Conservation (phyloP, 2,329 filamentous ascomycete species). For the Nothophaeocryptopus gaeumannii region DNA sequence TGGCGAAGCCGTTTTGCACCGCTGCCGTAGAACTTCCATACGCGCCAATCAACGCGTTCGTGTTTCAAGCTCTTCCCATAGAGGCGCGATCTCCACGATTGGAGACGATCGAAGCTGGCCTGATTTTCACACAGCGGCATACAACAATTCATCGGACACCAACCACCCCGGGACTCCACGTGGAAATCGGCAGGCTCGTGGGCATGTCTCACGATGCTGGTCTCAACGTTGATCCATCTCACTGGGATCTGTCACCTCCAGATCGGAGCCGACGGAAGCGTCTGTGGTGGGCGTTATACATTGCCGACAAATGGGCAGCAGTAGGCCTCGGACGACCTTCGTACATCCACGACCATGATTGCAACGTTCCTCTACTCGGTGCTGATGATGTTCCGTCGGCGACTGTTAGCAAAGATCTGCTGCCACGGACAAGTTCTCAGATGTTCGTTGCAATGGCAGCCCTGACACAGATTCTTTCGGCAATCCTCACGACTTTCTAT, state of each 20-base stretch:
- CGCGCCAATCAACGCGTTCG: conserved; percentile 16
- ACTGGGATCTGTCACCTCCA: conserved; percentile 18
- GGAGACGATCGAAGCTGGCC: conserved; percentile 22
- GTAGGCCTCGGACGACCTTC: conserved; percentile 22
- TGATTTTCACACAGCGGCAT: conserved; percentile 22
- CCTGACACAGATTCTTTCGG: conserved; percentile 23
- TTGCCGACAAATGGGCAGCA: conserved; percentile 23
- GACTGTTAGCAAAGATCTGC: conserved; percentile 17
- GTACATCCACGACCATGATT: conserved; percentile 22
- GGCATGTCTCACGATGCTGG: conserved; percentile 24
- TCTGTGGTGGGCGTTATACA: conserved; percentile 25
- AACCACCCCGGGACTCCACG: conserved; percentile 19
- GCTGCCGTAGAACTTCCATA: conserved; percentile 10
- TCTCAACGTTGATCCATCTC: conserved; percentile 21
- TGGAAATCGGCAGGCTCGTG: conserved; percentile 20
- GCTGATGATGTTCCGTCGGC: conserved; percentile 16
- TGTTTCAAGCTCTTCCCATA: conserved; percentile 21
- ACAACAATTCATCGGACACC: conserved; percentile 17
- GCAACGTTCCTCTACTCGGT: conserved; percentile 16
- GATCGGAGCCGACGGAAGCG: conserved; percentile 21
- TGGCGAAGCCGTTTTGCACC: conserved; percentile 22
- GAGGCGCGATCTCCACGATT: conserved; percentile 20
- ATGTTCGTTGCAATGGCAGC: conserved; percentile 27
- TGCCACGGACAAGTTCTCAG: conserved; percentile 16
- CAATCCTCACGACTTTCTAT: conserved; percentile 22